Base-by-base conservation (phyloP, 805 yeast species). In the Wickerhamiella spandovensis region DNA sequence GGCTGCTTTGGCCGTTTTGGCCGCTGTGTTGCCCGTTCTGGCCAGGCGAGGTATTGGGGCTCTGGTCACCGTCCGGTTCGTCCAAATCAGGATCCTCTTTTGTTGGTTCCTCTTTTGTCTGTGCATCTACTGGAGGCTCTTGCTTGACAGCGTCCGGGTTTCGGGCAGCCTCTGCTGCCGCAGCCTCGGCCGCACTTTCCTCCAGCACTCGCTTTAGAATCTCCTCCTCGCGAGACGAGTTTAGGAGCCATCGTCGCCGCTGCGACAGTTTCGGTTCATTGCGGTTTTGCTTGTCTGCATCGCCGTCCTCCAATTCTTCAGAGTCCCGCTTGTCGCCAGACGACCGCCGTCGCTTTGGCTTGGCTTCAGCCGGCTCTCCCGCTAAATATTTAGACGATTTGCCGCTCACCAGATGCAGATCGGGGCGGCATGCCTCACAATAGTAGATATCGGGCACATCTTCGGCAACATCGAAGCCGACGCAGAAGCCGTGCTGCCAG, bases 401-500 rank as follows among this genome's bases (percentile, higher is more conserved):
- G 30, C 75, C 75, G 15, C 72, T 71, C 17, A 82, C 68, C 3
- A 75, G 66, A 64, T 90, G 98, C 45, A 84, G 67, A 28, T 84
- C 89, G 0, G 97, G 97, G 55, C 81, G 78, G 69, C 98, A 90
- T 56, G 69, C 67, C 64, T 90, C 98, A 72, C 98, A 90, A 85
- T 89, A 87, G 66, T 92, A 90, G 65, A 85, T 85, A 51, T 90
- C 97, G 3, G 97, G 96, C 1, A 87, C 85, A 47, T 77, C 81
- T 13, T 76, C 78, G 54, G 81, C 86, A 47, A 77, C 79, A 49
- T 72, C 72, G 51, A 90, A 78, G 0, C 96, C 95, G 37, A 90
- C 96, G 70, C 98, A 90, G 67, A 73, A 86, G 1, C 97, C 97
- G 64, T 90, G 98, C 66, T 90, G 98, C 98, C 98, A 90, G 7